phyloP scores from a whole-genome alignment of 805 yeast genomes.

The Sugiyamaella mastotermitis region DNA sequence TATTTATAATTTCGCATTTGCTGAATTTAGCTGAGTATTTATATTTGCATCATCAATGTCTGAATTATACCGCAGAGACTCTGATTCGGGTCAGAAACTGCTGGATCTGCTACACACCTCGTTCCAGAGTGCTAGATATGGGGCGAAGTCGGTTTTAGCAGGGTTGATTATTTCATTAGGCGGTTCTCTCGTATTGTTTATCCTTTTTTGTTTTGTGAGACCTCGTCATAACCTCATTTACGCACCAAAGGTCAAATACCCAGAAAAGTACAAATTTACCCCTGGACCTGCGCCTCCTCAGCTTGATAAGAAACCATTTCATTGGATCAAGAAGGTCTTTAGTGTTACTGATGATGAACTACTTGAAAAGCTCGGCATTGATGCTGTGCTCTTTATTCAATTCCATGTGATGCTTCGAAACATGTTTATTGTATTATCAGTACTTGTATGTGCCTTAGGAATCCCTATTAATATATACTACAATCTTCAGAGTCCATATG shows the following conservation, averaged over 20 bases:
- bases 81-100: too few species aligned
- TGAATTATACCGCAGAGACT: too few species aligned
- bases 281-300: conserved; percentile 14
- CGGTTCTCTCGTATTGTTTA: conserved; percentile 24
- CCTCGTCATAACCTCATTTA: conserved; percentile 29
- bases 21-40: too few species aligned
- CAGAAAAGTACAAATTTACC: not conserved
- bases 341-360: conserved; percentile 21
- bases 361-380: conserved; percentile 29
- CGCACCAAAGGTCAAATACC: conserved; percentile 26
- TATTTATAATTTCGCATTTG: too few species aligned
- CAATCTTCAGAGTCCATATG: conserved; percentile 24
- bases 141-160: conserved; percentile 31
- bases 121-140: conserved; percentile 22
- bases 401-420: conserved; percentile 29
- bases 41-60: too few species aligned
- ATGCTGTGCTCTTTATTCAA: conserved; percentile 30
- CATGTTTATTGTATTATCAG: conserved; percentile 27
- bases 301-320: conserved; percentile 12
- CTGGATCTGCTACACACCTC: too few species aligned
- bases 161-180: conserved; percentile 31
- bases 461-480: conserved; percentile 33
- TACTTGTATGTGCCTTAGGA: conserved; percentile 29
- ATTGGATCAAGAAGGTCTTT: conserved; percentile 24
- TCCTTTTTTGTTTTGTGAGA: conserved; percentile 27